These are phyloP conservation scores for Aspergillus sclerotiicarbonarius DNA, from an alignment of 495 filamentous ascomycete species.

Conservation along the genomic window DNA sequence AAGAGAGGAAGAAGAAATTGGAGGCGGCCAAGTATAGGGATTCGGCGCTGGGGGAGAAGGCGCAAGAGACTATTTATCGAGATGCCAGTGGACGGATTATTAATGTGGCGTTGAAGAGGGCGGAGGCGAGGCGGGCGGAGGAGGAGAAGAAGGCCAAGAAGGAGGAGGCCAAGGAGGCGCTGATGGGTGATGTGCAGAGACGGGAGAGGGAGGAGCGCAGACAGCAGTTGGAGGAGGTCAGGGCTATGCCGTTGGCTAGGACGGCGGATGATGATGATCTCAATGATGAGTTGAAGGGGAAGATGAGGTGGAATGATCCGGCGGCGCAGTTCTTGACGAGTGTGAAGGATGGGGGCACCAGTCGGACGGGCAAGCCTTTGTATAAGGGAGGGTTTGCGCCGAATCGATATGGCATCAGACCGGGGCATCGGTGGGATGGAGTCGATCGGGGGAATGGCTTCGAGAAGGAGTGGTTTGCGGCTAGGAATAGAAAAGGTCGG, in stretches of 20 bases:
- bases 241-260: conserved; percentile 74
- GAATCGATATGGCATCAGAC: conserved; percentile 92
- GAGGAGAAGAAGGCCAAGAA: conserved; percentile 69
- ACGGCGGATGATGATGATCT: conserved; percentile 76
- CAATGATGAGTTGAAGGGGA: conserved; percentile 76
- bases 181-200: conserved; percentile 82
- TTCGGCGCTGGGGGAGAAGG: conserved; percentile 34
- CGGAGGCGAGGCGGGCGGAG: conserved; percentile 71
- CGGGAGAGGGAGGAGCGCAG: conserved; percentile 53
- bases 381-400: conserved; percentile 79
- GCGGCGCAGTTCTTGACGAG: conserved; percentile 75
- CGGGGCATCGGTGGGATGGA: conserved; percentile 94
- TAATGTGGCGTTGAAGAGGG: conserved; percentile 84
- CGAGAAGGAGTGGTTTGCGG: conserved; percentile 90
- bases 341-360: conserved; percentile 37
- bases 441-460: conserved; percentile 94
- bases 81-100: conserved; percentile 91
- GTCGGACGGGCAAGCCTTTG: conserved; percentile 63
- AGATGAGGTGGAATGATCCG: conserved; percentile 88
- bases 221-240: conserved; percentile 70
- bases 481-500: conserved; percentile 71
- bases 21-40: conserved; percentile 44
- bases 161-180: conserved; percentile 56
- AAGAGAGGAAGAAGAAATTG: conserved; percentile 52
- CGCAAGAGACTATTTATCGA: conserved; percentile 83